Evolutionary conservation across 495 filamentous ascomycete genomes (phyloP).

Genomic region (Penicillium simplicissimum): DNA sequence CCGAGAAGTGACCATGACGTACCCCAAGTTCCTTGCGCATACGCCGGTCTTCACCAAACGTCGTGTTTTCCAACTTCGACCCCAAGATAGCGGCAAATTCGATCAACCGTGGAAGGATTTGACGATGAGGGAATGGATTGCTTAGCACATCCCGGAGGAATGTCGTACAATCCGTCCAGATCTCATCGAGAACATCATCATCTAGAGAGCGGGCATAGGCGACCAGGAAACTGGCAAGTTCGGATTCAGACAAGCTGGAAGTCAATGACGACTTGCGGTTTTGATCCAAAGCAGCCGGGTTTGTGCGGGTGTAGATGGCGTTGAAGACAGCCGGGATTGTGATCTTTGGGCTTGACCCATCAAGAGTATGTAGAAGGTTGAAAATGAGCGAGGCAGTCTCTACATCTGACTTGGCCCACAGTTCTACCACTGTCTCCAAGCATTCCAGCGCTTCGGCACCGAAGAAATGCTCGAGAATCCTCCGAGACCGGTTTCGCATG

Average conservation of each 20-base stretch:
- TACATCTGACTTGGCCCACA: conserved; percentile 63
- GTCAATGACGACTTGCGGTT: conserved; percentile 83
- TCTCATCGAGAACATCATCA: conserved; percentile 99
- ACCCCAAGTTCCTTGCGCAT: conserved; percentile 93
- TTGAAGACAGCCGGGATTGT: conserved; percentile 97
- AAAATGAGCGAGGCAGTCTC: conserved; percentile 60
- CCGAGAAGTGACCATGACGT: conserved; percentile 35
- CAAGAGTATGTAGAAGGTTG: conserved; percentile 84
- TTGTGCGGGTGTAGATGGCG: conserved; percentile 91
- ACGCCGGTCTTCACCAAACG: conserved; percentile 91
- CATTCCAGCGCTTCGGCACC: conserved; percentile 93
- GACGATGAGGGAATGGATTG: conserved; percentile 93
- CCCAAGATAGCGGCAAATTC: conserved; percentile 88
- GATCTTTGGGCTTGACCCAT: conserved; percentile 87
- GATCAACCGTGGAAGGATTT: conserved; percentile 82
- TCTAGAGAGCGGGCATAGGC: conserved; percentile 88
- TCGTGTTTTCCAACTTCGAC: conserved; percentile 94
- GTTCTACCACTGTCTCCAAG: conserved; percentile 81
- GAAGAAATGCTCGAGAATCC: conserved; percentile 90
- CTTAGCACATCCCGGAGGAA: conserved; percentile 88
- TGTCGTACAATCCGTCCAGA: conserved; percentile 91
- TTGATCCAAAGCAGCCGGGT: conserved; percentile 76
- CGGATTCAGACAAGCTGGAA: conserved; percentile 74
- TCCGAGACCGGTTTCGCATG: conserved; percentile 83
- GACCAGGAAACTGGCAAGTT: conserved; percentile 83